phyloP scores from a whole-genome alignment of 257 asterid genomes.

The Hygrophila difformis region DNA sequence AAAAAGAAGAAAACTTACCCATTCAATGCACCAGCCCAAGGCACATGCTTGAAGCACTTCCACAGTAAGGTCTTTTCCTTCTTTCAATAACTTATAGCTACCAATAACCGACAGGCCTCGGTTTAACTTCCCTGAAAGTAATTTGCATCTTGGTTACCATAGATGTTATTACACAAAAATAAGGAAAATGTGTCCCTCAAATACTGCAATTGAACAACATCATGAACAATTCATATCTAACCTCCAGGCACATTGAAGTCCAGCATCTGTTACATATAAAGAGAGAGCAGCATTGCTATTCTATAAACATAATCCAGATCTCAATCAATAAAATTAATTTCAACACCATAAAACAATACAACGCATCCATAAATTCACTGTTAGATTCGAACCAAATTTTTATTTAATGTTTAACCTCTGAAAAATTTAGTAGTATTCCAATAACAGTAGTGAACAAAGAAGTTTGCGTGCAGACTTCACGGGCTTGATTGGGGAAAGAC shows the following conservation, averaged over 20 bases:
- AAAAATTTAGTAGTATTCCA: conserved; percentile 2
- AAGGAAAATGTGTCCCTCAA: conserved; percentile 3
- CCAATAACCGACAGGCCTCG: conserved; percentile 90
- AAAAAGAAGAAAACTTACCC: too few relatives aligned
- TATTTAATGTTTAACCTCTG: conserved; percentile 1
- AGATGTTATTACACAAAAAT: conserved; percentile 6
- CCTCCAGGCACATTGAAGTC: conserved; percentile 98
- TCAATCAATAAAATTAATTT: background rate
- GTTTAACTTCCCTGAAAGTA: conserved; percentile 76
- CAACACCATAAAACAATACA: background rate
- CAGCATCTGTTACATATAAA: conserved; percentile 65
- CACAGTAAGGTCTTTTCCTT: conserved; percentile 60
- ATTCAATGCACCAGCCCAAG: conserved; percentile 96
- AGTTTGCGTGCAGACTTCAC: too few relatives aligned
- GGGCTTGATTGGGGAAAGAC: too few relatives aligned
- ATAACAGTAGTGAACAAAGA: background rate
- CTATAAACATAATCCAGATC: background rate
- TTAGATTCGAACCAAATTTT: background rate
- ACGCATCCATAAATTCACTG: background rate
- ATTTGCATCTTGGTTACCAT: conserved; percentile 2
- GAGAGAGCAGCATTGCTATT: conserved; percentile 6
- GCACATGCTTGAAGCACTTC: conserved; percentile 72
- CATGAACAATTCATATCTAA: conserved; percentile 20
- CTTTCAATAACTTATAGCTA: conserved; percentile 76
- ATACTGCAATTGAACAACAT: conserved; percentile 4